Percentiles rank a stretch among this genome's conserved stretches.
Evolutionary conservation across 225 moss, liverwort and hornwort genomes (phyloP).

Genomic region (Marchantia polymorpha): DNA sequence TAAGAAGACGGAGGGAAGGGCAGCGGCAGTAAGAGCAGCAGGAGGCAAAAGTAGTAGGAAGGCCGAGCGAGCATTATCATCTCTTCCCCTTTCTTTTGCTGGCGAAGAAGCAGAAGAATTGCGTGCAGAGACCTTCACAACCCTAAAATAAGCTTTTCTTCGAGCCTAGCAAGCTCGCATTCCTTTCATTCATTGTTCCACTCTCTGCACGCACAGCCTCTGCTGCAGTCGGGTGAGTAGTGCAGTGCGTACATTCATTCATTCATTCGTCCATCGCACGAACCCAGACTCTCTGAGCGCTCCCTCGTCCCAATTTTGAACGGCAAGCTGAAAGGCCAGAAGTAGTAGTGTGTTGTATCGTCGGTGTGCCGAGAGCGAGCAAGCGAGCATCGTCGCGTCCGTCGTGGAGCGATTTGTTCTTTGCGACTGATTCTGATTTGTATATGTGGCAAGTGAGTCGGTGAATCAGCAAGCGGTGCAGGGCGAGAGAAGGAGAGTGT

Average conservation of each 20-base stretch:
- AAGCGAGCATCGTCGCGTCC: background rate
- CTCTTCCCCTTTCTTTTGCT: background rate
- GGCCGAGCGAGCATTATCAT: background rate
- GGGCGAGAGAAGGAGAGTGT: background rate
- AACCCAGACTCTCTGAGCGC: background rate
- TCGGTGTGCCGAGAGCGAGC: background rate
- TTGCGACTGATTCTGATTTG: background rate
- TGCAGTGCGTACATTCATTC: constrained; percentile 4
- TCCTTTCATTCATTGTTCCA: constrained; percentile 1
- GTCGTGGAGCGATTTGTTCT: background rate
- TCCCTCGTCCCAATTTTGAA: background rate
- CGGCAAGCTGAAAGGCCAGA: constrained; percentile 6
- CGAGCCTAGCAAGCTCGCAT: background rate
- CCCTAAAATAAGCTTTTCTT: constrained; percentile 14
- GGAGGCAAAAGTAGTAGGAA: background rate
- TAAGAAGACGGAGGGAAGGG: background rate
- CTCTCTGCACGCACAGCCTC: background rate
- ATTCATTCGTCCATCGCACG: background rate
- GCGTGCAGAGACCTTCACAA: constrained; percentile 3
- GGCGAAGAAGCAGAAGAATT: constrained; percentile 1
- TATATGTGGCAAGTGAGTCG: background rate
- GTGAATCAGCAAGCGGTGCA: background rate
- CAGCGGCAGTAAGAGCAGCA: background rate
- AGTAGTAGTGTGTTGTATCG: background rate
- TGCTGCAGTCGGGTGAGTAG: background rate